These are phyloP conservation scores for Phialophora macrospora DNA, from an alignment of 2,329 filamentous ascomycete species.

Conservation along the genomic window DNA sequence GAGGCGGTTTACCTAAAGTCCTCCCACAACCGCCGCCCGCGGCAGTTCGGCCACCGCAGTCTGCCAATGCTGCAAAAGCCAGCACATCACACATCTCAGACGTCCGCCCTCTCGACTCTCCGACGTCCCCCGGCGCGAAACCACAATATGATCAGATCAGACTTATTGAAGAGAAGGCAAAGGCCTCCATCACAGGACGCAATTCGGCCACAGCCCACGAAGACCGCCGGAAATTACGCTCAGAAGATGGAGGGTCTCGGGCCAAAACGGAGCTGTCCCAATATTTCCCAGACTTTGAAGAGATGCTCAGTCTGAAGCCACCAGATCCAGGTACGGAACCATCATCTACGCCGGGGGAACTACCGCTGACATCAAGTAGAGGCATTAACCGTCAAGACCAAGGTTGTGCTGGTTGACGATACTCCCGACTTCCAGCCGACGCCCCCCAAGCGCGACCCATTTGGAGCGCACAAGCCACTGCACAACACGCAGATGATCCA, in stretches of 20 bases:
- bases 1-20: slow-evolving; percentile 29
- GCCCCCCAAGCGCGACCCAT: slow-evolving; percentile 39
- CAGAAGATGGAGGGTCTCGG: slow-evolving; percentile 77
- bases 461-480: slow-evolving; percentile 44
- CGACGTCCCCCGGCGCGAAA: slow-evolving; percentile 27
- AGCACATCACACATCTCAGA: slow-evolving; percentile 12
- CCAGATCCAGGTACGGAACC: slow-evolving; percentile 71
- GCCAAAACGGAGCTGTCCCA: slow-evolving; percentile 89
- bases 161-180: slow-evolving; percentile 39
- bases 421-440: slow-evolving; percentile 41
- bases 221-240: slow-evolving; percentile 78
- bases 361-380: slow-evolving; percentile 58
- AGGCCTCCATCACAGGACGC: slow-evolving; percentile 31
- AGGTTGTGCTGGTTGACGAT: slow-evolving; percentile 72
- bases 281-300: slow-evolving; percentile 94
- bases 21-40: slow-evolving; percentile 23
- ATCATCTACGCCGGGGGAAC: slow-evolving; percentile 15
- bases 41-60: slow-evolving; percentile 18
- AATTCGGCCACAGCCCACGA: slow-evolving; percentile 40
- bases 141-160: slow-evolving; percentile 40
- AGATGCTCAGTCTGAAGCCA: slow-evolving; percentile 83
- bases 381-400: slow-evolving; percentile 72
- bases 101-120: slow-evolving; percentile 30
- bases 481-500: slow-evolving; percentile 52
- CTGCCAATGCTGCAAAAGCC: slow-evolving; percentile 18